These are phyloP conservation scores for Lentinula guzmanii DNA, from an alignment of 768 basidiomycete species.

Conservation along the genomic window DNA sequence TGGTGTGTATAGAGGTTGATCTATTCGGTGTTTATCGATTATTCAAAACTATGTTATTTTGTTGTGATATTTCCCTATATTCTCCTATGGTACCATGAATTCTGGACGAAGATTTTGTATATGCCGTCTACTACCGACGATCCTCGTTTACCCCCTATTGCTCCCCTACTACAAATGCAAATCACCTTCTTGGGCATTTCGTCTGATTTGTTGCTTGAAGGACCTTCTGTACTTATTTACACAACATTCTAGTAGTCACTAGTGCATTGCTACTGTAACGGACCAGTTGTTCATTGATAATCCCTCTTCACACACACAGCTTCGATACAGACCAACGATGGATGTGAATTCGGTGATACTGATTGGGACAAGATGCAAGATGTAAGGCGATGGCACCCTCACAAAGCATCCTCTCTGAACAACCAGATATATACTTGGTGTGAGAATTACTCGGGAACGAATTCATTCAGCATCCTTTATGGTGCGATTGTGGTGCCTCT, in stretches of 20 bases:
- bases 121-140: neutral
- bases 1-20: conserved; percentile 27
- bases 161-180: neutral
- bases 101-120: neutral
- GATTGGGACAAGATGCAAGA: too few relatives aligned
- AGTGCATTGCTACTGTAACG: neutral
- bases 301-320: neutral
- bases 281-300: neutral
- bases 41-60: neutral
- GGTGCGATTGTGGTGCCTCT: neutral
- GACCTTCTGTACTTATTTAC: neutral
- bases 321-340: too few relatives aligned
- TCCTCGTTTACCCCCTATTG: neutral
- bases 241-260: too few relatives aligned
- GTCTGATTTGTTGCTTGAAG: neutral
- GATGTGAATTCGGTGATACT: neutral
- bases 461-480: neutral
- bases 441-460: conserved; percentile 7
- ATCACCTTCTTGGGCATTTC: neutral
- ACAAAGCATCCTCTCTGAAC: too few relatives aligned
- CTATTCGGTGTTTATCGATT: neutral
- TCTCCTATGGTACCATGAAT: neutral
- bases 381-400: too few relatives aligned
- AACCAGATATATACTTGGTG: neutral
- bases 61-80: neutral